These are phyloP conservation scores for Annulohypoxylon truncatum DNA, from an alignment of 2,329 filamentous ascomycete genomes.

Conservation along the genomic window DNA sequence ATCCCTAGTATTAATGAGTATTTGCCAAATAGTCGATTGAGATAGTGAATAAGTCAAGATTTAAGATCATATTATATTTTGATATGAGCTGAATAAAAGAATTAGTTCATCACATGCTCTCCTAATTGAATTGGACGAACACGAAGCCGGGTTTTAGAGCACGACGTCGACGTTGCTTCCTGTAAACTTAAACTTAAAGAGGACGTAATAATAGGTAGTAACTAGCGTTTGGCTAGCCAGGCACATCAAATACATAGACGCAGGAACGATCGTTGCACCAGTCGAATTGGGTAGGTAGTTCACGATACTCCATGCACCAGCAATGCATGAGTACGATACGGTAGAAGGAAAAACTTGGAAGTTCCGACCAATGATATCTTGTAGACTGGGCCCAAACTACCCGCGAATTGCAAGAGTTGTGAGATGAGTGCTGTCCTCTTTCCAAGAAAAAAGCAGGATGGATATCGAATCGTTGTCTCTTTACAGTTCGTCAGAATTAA, in stretches of 20 bases:
- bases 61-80: too few relatives aligned
- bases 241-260: conserved; percentile 13
- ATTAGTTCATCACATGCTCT: background rate
- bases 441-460: background rate
- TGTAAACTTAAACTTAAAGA: background rate
- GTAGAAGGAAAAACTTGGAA: conserved; percentile 1
- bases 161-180: background rate
- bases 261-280: conserved; percentile 26
- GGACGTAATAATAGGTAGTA: background rate
- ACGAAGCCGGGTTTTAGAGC: conserved; percentile 6
- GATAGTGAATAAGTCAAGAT: background rate
- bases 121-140: background rate
- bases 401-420: background rate
- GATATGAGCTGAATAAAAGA: background rate
- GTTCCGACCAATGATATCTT: background rate
- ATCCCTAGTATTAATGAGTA: background rate
- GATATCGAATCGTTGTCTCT: background rate
- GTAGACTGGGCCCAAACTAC: background rate
- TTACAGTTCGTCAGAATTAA: background rate
- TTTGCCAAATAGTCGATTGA: background rate
- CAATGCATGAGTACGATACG: background rate
- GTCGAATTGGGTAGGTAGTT: conserved; percentile 4
- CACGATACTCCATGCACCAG: conserved; percentile 8
- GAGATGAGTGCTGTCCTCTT: background rate
- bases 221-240: conserved; percentile 14